Percentiles rank a stretch among this genome's conserved stretches.
Evolutionary conservation across 345 rosid species (phyloP).

Genomic region (Gossypium australe): DNA sequence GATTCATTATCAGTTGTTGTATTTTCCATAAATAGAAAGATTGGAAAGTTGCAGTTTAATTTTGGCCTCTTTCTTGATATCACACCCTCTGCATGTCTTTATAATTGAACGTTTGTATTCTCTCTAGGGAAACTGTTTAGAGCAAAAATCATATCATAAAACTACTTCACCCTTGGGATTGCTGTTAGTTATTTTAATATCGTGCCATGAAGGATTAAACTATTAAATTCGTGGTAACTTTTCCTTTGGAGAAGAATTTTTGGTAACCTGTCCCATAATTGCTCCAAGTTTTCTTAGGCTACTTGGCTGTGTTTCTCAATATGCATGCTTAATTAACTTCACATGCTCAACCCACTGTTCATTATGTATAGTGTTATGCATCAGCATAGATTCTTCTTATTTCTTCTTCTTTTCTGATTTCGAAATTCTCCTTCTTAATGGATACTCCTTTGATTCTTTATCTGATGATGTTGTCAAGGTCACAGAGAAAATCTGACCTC

Average conservation of each 20-base stretch:
- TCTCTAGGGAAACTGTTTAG: background rate
- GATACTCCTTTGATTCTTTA: constrained; percentile 3
- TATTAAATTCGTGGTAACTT: background rate
- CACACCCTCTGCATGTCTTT: background rate
- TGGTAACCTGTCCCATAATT: background rate
- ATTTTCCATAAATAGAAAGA: constrained; percentile 8
- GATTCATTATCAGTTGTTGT: background rate
- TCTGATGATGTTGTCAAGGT: constrained; percentile 29
- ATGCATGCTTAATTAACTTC: background rate
- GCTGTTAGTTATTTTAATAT: background rate
- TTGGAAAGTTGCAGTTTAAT: background rate
- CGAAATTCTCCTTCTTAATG: background rate
- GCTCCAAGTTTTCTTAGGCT: background rate
- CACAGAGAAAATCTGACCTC: constrained; percentile 26
- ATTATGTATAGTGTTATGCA: background rate
- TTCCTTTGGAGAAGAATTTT: background rate
- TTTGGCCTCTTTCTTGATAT: background rate
- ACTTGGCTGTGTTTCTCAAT: background rate
- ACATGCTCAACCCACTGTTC: background rate
- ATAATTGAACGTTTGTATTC: background rate
- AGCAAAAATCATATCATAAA: background rate
- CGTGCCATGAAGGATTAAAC: background rate
- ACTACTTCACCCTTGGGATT: background rate
- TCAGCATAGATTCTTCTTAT: background rate
- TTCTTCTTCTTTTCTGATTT: background rate